Conservation (phyloP, 768 basidiomycete genomes). For the Punctularia strigosozonata region DNA sequence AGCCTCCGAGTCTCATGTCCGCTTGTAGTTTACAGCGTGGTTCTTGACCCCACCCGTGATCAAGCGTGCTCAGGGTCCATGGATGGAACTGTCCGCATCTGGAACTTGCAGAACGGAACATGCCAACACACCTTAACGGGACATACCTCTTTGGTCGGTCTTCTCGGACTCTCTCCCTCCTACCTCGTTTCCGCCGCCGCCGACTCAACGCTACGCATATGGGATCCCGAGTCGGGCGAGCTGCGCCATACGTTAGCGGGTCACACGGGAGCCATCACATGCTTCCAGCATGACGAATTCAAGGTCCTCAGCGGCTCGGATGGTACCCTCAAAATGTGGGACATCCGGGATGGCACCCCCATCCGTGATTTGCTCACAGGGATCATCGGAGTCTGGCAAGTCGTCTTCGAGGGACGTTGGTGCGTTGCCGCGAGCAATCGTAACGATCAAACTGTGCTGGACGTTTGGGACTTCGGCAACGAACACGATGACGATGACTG, state of each 20-base stretch:
- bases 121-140: slow-evolving; percentile 76
- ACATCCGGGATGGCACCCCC: slow-evolving; percentile 75
- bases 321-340: slow-evolving; percentile 98
- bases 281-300: slow-evolving; percentile 97
- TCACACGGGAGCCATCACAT: slow-evolving; percentile 97
- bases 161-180: slow-evolving; percentile 82
- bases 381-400: slow-evolving; percentile 96
- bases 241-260: slow-evolving; percentile 75
- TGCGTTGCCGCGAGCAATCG: slow-evolving; percentile 90
- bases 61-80: slow-evolving; percentile 96
- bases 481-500: slow-evolving; percentile 61
- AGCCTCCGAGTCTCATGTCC: slow-evolving; percentile 4
- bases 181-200: slow-evolving; percentile 93
- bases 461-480: slow-evolving; percentile 84
- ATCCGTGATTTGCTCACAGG: slow-evolving; percentile 84
- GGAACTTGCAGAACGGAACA: slow-evolving; percentile 77
- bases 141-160: slow-evolving; percentile 90
- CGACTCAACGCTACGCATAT: slow-evolving; percentile 88
- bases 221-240: slow-evolving; percentile 82
- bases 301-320: slow-evolving; percentile 94
- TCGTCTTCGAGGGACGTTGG: slow-evolving; percentile 88
- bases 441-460: slow-evolving; percentile 64
- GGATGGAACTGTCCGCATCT: slow-evolving; percentile 95
- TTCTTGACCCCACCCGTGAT: slow-evolving; percentile 74
- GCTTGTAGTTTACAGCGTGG: slow-evolving; percentile 81